Base-by-base conservation (phyloP, 2,329 filamentous ascomycete species). In the Karstenula rhodostoma region DNA sequence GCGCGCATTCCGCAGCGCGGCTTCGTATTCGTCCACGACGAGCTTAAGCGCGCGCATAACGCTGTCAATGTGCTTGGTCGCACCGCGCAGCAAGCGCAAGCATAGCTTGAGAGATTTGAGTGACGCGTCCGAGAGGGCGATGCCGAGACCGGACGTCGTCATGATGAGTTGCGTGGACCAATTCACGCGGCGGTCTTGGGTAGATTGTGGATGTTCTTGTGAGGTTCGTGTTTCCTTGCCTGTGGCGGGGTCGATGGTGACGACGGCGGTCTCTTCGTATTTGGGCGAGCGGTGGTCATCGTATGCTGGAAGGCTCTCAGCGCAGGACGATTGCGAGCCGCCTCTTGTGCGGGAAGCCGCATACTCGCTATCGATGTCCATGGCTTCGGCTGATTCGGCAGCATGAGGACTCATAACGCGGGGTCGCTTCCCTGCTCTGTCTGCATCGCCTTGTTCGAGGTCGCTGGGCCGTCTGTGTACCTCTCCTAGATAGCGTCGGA, bases 41-140 rank as follows among this genome's bases (percentile, higher is more conserved):
- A 86, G 83, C 70, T 91, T 93, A 3, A 98, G 79, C 3, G 90
- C 89, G 17, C 85, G 82, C 64, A 97, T 91, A 0, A 93, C 86
- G 50, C 88, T 88, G 49, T 89, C 88, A 58, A 98, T 88, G 73
- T 93, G 91, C 7, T 87, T 88, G 62, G 96, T 96, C 1, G 92
- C 92, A 85, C 89, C 90, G 27, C 89, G 86, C 49, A 98, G 82
- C 84, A 93, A 91, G 25, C 86, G 85, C 1, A 98, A 81, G 65
- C 94, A 97, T 70, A 93, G 94, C 69, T 92, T 93, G 44, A 99
- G 81, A 62, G 90, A 95, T 54, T 89, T 87, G 9, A 97, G 81
- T 23, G 92, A 96, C 71, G 95, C 90, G 19, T 96, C 90, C 70
- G 91, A 96, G 85, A 99, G 93, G 0, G 95, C 93, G 17, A 96